Base-by-base conservation (phyloP, 805 yeast genomes). In the Sporopachydermia quercuum region DNA sequence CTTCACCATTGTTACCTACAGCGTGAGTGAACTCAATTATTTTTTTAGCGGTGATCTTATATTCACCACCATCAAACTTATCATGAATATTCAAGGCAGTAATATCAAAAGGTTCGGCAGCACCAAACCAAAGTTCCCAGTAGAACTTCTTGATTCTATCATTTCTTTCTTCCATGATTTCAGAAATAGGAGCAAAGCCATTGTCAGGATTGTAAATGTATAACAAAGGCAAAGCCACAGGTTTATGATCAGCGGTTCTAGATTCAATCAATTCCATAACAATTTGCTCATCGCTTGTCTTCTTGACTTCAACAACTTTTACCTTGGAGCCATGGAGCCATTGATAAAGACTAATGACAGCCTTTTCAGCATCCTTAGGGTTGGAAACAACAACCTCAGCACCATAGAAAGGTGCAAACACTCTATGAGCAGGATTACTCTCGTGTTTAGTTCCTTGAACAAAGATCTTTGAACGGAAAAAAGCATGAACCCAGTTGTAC, bases 41-140 rank as follows among this genome's bases (percentile, higher is more conserved):
- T 47, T 76, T 83, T 59, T 78, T 71, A 39, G 78, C 76, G 40
- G 82, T 75, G 45, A 91, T 78, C 19, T 71, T 70, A 43, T 75
- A 68, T 35, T 73, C 66, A 14, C 67, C 77, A 56, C 94, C 94
- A 41, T 71, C 66, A 54, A 91, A 79, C 36, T 72, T 69, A 48
- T 76, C 65, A 51, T 75, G 69, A 47, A 83, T 83, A 54, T 81
- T 80, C 51, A 80, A 77, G 52, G 77, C 70, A 15, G 45, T 37
- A 42, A 71, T 54, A 47, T 69, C 59, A 35, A 60, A 45, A 49
- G 63, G 63, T 23, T 45, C 56, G 37, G 61, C 55, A 35, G 65
- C 47, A 45, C 89, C 93, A 56, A 85, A 85, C 99, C 99, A 91
- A 54, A 89, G 68, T 57, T 78, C 78, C 98, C 98, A 91, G 76